These are phyloP conservation scores for Hermanozyma aechmeae DNA, from an alignment of 805 yeast species.

Conservation along the genomic window DNA sequence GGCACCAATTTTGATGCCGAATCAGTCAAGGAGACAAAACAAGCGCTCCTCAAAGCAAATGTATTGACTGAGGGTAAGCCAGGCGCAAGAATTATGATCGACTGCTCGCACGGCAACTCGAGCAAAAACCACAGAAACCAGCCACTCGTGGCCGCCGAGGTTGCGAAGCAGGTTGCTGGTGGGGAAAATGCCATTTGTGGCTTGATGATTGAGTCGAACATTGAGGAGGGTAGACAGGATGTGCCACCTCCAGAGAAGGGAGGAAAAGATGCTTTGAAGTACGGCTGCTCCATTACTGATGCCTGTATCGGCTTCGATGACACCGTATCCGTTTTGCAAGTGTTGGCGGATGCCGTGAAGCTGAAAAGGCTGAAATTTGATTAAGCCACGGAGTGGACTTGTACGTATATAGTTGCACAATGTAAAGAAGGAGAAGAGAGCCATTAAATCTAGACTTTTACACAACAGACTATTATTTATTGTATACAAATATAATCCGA, in stretches of 20 bases:
- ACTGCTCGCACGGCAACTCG: slow-evolving; percentile 96
- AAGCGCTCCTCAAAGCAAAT: slow-evolving; percentile 42
- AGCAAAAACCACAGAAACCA: slow-evolving; percentile 86
- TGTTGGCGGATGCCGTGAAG: slow-evolving; percentile 76
- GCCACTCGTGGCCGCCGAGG: slow-evolving; percentile 73
- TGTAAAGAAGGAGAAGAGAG: too few species aligned
- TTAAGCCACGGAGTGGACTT: too few species aligned
- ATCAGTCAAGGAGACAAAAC: slow-evolving; percentile 59
- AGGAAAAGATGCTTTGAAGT: slow-evolving; percentile 51
- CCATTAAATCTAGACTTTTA: too few species aligned
- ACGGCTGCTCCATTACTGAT: slow-evolving; percentile 96
- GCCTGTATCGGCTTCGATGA: slow-evolving; percentile 92
- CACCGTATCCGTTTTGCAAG: slow-evolving; percentile 71
- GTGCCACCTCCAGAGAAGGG: slow-evolving; percentile 49
- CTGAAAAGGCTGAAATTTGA: too few species aligned
- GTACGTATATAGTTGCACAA: too few species aligned
- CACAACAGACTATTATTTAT: too few species aligned
- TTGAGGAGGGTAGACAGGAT: slow-evolving; percentile 85
- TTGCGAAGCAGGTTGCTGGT: slow-evolving; percentile 66
- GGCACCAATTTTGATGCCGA: slow-evolving; percentile 85
- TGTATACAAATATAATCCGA: too few species aligned
- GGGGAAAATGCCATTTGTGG: slow-evolving; percentile 83
- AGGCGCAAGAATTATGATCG: slow-evolving; percentile 71
- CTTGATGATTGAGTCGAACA: slow-evolving; percentile 91
- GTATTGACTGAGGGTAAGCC: slow-evolving; percentile 38